Conservation (phyloP, 73 alveolate genomes). For the Stentor coeruleus region DNA sequence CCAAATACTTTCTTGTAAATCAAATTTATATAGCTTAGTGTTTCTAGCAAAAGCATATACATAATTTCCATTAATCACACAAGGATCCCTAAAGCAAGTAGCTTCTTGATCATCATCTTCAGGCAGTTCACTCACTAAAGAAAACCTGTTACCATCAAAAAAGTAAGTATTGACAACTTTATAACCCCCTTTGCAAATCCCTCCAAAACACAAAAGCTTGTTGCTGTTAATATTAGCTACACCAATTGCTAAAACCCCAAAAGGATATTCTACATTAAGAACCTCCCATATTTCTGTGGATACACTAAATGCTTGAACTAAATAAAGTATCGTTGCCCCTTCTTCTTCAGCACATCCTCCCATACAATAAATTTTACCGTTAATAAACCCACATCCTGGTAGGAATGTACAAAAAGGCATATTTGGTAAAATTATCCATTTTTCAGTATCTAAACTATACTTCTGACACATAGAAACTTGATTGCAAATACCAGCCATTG, state of each 20-base stretch:
- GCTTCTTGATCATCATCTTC: neutral
- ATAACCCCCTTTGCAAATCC: neutral
- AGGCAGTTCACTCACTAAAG: neutral
- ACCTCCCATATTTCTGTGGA: neutral
- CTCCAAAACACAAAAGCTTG: conserved; percentile 7
- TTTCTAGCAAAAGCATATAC: conserved; percentile 14
- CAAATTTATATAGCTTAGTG: neutral
- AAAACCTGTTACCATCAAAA: conserved; percentile 7
- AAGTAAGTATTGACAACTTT: neutral
- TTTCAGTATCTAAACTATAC: neutral
- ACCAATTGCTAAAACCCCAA: neutral
- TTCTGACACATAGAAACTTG: neutral
- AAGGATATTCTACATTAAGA: conserved; percentile 14
- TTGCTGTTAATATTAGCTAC: neutral
- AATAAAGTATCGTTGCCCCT: neutral
- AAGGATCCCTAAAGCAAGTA: neutral
- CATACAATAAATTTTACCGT: conserved; percentile 11
- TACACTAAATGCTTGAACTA: conserved; percentile 2
- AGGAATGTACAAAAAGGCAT: neutral
- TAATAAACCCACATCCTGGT: neutral
- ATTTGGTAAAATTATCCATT: neutral
- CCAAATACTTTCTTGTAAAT: neutral
- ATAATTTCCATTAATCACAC: neutral
- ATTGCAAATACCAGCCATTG: neutral
- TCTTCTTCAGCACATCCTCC: conserved; percentile 12